Percentiles rank a stretch among this genome's conserved stretches.
Conservation (phyloP, 1,284 basidiomycete species). For the Coriolopsis trogii region DNA sequence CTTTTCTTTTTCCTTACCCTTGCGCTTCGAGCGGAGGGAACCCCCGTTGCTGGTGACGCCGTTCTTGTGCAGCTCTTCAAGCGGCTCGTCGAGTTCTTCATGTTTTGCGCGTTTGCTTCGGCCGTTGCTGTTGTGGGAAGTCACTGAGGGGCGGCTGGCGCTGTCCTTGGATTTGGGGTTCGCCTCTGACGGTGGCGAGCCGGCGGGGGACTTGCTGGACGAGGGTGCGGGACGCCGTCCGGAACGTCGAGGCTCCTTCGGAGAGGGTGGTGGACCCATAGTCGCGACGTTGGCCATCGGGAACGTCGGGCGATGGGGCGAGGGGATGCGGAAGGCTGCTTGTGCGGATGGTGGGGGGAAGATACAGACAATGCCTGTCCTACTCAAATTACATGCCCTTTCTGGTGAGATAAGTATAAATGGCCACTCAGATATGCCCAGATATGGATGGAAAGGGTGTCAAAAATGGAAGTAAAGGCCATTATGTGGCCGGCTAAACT, state of each 20-base stretch:
- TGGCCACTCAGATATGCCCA: too few species aligned
- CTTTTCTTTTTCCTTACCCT: slow-evolving; percentile 61
- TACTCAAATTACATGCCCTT: slow-evolving; percentile 14
- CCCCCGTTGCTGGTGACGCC: slow-evolving; percentile 43
- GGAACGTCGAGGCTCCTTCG: slow-evolving; percentile 75
- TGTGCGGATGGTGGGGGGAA: slow-evolving; percentile 18
- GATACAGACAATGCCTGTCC: slow-evolving; percentile 26
- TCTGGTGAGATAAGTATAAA: slow-evolving; percentile 19
- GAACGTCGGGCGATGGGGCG: slow-evolving; percentile 21
- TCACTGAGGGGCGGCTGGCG: slow-evolving; percentile 46
- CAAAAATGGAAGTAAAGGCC: too few species aligned
- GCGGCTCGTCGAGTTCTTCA: slow-evolving; percentile 68
- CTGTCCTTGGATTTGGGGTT: slow-evolving; percentile 43
- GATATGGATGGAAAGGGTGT: too few species aligned
- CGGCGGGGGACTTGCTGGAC: slow-evolving; percentile 69
- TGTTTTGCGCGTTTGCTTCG: slow-evolving; percentile 69
- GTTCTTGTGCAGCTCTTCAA: slow-evolving; percentile 54
- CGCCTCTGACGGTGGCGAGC: slow-evolving; percentile 62
- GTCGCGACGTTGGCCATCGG: slow-evolving; percentile 35
- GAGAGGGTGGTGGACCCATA: slow-evolving; percentile 78
- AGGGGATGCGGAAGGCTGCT: too few species aligned
- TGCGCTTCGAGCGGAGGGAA: slow-evolving; percentile 54
- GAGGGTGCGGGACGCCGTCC: slow-evolving; percentile 71
- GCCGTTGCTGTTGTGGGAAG: slow-evolving; percentile 46
- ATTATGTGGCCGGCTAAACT: not conserved